A percentile compares a stretch with the other conserved stretches of the same genome.
Conservation (phyloP, 1,284 basidiomycete species). For the Moniliella sp. region DNA sequence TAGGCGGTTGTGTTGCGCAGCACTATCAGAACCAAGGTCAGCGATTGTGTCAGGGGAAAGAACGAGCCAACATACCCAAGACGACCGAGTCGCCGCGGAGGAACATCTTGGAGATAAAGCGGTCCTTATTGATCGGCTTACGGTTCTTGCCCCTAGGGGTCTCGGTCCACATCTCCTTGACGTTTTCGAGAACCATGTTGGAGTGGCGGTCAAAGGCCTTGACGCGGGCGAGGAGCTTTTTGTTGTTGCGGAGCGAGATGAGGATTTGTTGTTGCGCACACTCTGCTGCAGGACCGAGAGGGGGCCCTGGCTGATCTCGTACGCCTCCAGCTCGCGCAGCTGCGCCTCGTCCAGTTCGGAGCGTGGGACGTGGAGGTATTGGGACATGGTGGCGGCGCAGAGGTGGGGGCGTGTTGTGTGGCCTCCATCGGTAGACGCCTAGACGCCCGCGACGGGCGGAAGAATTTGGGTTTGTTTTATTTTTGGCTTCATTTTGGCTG, state of each 20-base stretch:
- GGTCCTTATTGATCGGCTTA: constrained; percentile 74
- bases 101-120: constrained; percentile 97
- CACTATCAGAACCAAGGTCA: too few relatives aligned
- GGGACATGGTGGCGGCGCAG: constrained; percentile 32
- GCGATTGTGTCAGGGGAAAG: too few relatives aligned
- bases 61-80: constrained; percentile 4
- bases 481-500: too few relatives aligned
- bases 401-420: neutral
- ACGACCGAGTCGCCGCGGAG: constrained; percentile 32
- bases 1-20: too few relatives aligned
- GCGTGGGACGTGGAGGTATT: constrained; percentile 81
- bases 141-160: constrained; percentile 91
- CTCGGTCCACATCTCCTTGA: constrained; percentile 81
- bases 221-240: constrained; percentile 84
- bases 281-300: constrained; percentile 93
- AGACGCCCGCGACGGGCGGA: too few relatives aligned
- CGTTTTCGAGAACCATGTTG: constrained; percentile 55
- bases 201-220: constrained; percentile 97
- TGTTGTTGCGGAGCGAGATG: constrained; percentile 91
- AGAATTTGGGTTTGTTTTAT: too few relatives aligned
- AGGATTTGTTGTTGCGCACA: constrained; percentile 91
- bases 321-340: constrained; percentile 73
- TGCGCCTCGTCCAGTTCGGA: constrained; percentile 93
- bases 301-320: constrained; percentile 44
- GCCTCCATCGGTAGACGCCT: neutral